A percentile compares a stretch with the other conserved stretches of the same genome.
Evolutionary conservation across 2,329 filamentous ascomycete species (phyloP).

Genomic region (Aspergillus sp.): DNA sequence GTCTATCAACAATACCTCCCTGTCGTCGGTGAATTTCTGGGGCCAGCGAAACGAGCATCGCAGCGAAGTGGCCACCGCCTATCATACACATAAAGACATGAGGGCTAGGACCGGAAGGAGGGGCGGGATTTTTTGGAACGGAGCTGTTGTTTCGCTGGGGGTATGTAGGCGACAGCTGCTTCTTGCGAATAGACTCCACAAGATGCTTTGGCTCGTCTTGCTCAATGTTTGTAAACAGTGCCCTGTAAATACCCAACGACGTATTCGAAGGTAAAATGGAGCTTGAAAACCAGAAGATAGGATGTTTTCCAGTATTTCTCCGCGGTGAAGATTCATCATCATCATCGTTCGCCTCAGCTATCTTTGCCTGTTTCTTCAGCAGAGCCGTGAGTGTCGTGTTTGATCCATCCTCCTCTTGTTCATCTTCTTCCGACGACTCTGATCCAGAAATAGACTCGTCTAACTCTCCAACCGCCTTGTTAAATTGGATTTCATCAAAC

Average conservation of each 20-base stretch:
- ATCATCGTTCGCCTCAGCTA: slow-evolving; percentile 50
- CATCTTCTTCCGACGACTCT: slow-evolving; percentile 66
- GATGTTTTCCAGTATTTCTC: slow-evolving; percentile 60
- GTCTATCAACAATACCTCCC: slow-evolving; percentile 69
- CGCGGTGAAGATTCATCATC: slow-evolving; percentile 45
- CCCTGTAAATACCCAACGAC: slow-evolving; percentile 80
- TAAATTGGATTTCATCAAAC: slow-evolving; percentile 78
- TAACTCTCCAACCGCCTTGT: slow-evolving; percentile 75
- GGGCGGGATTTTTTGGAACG: slow-evolving; percentile 39
- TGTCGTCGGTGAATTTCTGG: slow-evolving; percentile 70
- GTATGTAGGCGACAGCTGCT: slow-evolving; percentile 66
- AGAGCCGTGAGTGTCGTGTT: slow-evolving; percentile 63
- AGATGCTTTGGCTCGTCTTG: slow-evolving; percentile 60
- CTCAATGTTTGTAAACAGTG: slow-evolving; percentile 70
- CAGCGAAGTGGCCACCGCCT: slow-evolving; percentile 93
- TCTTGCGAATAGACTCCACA: slow-evolving; percentile 64
- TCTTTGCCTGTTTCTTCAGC: slow-evolving; percentile 75
- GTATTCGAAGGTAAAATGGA: slow-evolving; percentile 69
- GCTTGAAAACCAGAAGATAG: slow-evolving; percentile 81
- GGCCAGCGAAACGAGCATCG: slow-evolving; percentile 86
- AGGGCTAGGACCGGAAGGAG: slow-evolving; percentile 63
- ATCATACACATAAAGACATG: slow-evolving; percentile 99
- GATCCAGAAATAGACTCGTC: slow-evolving; percentile 86
- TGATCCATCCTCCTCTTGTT: slow-evolving; percentile 48
- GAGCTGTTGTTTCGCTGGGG: slow-evolving; percentile 31